These are phyloP conservation scores for Stephania yunnanensis DNA, from an alignment of 164 flowering plant species.

Conservation along the genomic window DNA sequence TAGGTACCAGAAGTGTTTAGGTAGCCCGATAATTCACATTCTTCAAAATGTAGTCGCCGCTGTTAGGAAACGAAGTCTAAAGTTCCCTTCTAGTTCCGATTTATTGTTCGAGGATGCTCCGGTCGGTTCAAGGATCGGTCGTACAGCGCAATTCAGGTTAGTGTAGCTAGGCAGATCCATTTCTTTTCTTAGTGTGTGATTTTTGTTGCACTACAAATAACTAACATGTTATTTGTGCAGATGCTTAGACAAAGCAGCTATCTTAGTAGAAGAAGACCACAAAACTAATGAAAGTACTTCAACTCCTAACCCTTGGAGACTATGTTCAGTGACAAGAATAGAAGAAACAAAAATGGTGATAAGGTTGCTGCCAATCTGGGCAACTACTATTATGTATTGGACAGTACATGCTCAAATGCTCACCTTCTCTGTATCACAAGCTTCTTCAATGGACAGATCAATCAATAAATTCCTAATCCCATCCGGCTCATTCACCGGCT, in stretches of 20 bases:
- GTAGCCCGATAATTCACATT: neutral
- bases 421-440: constrained; percentile 42
- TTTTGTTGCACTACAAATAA: no score
- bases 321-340: constrained; percentile 25
- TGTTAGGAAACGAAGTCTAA: neutral
- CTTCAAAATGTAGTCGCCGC: neutral
- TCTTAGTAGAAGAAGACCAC: neutral
- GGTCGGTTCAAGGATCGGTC: neutral
- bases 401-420: constrained; percentile 34
- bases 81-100: neutral
- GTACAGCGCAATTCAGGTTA: constrained; percentile 17
- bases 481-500: constrained; percentile 81
- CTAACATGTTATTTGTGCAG: constrained; percentile 8
- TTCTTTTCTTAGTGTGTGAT: no score
- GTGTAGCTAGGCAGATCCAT: neutral
- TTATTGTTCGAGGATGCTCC: neutral
- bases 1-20: neutral
- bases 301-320: constrained; percentile 56
- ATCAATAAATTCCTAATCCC: constrained; percentile 67
- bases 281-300: neutral
- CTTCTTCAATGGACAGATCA: constrained; percentile 40
- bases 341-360: constrained; percentile 35
- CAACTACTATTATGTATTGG: constrained; percentile 38
- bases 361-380: constrained; percentile 31
- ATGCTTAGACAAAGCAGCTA: constrained; percentile 31